These are phyloP conservation scores for Cercospora sp. DNA, from an alignment of 2,329 filamentous ascomycete species.

Conservation along the genomic window DNA sequence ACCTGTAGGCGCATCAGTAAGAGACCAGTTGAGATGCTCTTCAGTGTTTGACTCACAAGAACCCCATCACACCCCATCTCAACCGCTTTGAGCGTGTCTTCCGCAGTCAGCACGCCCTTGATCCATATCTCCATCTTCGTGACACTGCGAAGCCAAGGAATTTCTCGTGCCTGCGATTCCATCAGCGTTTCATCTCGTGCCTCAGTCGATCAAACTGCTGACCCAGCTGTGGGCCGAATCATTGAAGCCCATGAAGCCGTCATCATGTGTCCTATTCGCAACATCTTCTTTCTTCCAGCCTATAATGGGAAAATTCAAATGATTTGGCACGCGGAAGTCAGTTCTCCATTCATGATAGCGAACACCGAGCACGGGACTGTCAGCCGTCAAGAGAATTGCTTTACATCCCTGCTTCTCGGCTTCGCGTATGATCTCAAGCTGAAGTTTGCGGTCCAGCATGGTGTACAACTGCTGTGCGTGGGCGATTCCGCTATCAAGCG, in stretches of 20 bases:
- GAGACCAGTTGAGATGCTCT: neutral
- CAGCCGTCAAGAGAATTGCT: conserved; percentile 58
- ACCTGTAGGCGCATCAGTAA: conserved; percentile 2
- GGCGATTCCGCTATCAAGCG: conserved; percentile 40
- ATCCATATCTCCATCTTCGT: conserved; percentile 54
- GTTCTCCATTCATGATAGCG: conserved; percentile 58
- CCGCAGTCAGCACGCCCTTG: conserved; percentile 44
- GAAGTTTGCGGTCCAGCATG: conserved; percentile 53
- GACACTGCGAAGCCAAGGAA: conserved; percentile 51
- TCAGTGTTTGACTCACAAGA: conserved; percentile 34
- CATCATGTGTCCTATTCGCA: conserved; percentile 34
- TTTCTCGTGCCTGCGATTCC: conserved; percentile 36
- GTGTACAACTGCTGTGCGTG: conserved; percentile 59
- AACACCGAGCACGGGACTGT: conserved; percentile 56
- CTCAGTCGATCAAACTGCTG: neutral
- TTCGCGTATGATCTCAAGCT: conserved; percentile 41
- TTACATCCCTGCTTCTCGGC: conserved; percentile 49
- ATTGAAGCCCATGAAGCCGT: conserved; percentile 34
- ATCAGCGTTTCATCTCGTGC: neutral
- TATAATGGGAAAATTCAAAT: conserved; percentile 29
- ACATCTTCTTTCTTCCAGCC: conserved; percentile 32
- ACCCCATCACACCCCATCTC: conserved; percentile 43
- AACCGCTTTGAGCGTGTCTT: conserved; percentile 50
- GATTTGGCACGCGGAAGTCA: conserved; percentile 45
- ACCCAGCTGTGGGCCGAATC: conserved; percentile 36